Evolutionary conservation across 176 grass and related monocot species (phyloP).

Genomic region (Tillandsia leiboldiana): DNA sequence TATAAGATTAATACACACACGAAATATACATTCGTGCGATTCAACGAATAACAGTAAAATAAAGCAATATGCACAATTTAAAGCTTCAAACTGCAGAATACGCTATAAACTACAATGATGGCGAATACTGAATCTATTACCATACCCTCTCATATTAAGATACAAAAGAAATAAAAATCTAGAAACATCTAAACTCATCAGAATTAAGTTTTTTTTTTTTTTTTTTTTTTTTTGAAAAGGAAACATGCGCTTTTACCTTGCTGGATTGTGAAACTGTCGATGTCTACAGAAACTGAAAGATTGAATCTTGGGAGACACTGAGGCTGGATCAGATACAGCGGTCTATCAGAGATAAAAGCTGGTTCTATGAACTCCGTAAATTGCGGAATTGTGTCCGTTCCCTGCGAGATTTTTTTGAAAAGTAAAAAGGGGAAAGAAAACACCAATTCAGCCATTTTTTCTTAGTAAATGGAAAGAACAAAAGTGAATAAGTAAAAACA

Average conservation of each 20-base stretch:
- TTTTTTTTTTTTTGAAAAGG: no score
- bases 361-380: constrained; percentile 52
- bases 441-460: constrained; percentile 7
- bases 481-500: background rate
- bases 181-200: no score
- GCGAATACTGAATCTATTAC: no score
- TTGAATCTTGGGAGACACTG: constrained; percentile 35
- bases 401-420: constrained; percentile 25
- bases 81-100: no score
- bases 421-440: background rate
- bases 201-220: no score
- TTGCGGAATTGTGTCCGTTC: constrained; percentile 36
- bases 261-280: constrained; percentile 19
- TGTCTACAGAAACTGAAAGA: constrained; percentile 27
- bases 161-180: no score
- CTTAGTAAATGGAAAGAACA: background rate
- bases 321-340: constrained; percentile 49
- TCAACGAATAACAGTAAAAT: no score
- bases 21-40: no score
- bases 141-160: no score
- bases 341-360: constrained; percentile 40
- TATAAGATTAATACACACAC: no score
- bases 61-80: no score
- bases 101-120: no score
- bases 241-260: constrained; percentile 21